Conservation (phyloP, 2,329 filamentous ascomycete species). For the Xylariomycetidae sp. region DNA sequence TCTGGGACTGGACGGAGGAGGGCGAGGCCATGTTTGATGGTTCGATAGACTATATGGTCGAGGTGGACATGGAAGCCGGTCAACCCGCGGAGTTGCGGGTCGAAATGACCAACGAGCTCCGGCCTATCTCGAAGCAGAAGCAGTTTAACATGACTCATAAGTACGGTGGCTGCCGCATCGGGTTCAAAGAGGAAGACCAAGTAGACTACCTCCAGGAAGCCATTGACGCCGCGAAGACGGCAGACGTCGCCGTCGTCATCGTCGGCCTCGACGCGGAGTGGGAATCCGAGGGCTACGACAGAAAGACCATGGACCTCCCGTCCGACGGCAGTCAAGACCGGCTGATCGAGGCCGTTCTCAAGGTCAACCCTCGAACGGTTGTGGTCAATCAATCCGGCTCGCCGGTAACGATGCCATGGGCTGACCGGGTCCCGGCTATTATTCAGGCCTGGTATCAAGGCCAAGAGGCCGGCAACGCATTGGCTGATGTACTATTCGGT, state of each 20-base stretch:
- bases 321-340: slow-evolving; percentile 54
- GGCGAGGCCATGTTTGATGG: slow-evolving; percentile 69
- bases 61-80: slow-evolving; percentile 54
- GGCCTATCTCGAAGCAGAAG: slow-evolving; percentile 56
- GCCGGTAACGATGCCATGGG: slow-evolving; percentile 68
- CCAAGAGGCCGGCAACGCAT: slow-evolving; percentile 63
- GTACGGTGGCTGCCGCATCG: slow-evolving; percentile 67
- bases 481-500: slow-evolving; percentile 64
- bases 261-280: slow-evolving; percentile 69
- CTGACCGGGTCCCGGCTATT: slow-evolving; percentile 57
- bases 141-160: slow-evolving; percentile 55
- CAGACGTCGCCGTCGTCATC: slow-evolving; percentile 64
- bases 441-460: slow-evolving; percentile 69
- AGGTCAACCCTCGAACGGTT: slow-evolving; percentile 60
- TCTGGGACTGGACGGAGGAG: slow-evolving; percentile 66
- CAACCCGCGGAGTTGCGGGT: slow-evolving; percentile 57
- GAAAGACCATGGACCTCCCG: slow-evolving; percentile 56
- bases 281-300: slow-evolving; percentile 71
- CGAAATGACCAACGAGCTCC: slow-evolving; percentile 63
- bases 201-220: slow-evolving; percentile 61
- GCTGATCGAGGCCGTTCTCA: slow-evolving; percentile 57
- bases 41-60: slow-evolving; percentile 59
- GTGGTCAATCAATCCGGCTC: slow-evolving; percentile 68
- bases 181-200: slow-evolving; percentile 63
- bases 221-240: slow-evolving; percentile 53